Percentiles rank a stretch among this genome's conserved stretches.
Evolutionary conservation across 768 basidiomycete species (phyloP).

Genomic region (Myochromella boudieri): DNA sequence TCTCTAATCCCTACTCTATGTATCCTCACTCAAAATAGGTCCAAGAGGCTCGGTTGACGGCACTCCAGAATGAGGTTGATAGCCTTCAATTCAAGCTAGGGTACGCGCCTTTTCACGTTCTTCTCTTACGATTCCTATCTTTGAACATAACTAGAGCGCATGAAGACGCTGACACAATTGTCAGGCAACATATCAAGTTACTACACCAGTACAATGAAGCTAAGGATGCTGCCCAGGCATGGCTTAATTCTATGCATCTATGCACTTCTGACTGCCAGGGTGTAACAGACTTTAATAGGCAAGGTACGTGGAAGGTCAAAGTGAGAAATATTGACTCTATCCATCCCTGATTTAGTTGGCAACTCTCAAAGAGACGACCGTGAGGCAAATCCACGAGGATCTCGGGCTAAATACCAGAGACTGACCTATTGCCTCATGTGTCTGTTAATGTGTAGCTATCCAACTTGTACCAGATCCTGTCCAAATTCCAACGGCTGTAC

Average conservation of each 20-base stretch:
- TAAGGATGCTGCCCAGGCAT: conserved; percentile 80
- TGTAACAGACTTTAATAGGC: conserved; percentile 69
- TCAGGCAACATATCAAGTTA: conserved; percentile 67
- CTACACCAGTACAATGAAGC: conserved; percentile 80
- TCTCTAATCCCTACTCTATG: neutral
- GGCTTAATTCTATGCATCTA: conserved; percentile 9
- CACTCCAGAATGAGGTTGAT: conserved; percentile 27
- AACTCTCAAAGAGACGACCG: conserved; percentile 61
- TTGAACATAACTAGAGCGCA: conserved; percentile 15
- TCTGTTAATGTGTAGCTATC: conserved; percentile 27
- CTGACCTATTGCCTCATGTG: conserved; percentile 25
- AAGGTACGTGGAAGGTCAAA: conserved; percentile 44
- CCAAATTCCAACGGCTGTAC: conserved; percentile 32
- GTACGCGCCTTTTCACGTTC: conserved; percentile 13
- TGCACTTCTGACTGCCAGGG: neutral
- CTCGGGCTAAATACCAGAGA: conserved; percentile 62
- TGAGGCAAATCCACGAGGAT: conserved; percentile 74
- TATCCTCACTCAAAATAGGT: conserved; percentile 16
- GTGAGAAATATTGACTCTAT: neutral
- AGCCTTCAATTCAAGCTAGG: conserved; percentile 27
- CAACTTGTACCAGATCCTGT: conserved; percentile 49
- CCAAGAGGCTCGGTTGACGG: conserved; percentile 24
- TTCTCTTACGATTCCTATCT: neutral
- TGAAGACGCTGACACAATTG: conserved; percentile 27
- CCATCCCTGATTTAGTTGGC: conserved; percentile 55